phyloP scores from a whole-genome alignment of 2,329 filamentous ascomycete genomes.

The Pestalotiopsis sp. region DNA sequence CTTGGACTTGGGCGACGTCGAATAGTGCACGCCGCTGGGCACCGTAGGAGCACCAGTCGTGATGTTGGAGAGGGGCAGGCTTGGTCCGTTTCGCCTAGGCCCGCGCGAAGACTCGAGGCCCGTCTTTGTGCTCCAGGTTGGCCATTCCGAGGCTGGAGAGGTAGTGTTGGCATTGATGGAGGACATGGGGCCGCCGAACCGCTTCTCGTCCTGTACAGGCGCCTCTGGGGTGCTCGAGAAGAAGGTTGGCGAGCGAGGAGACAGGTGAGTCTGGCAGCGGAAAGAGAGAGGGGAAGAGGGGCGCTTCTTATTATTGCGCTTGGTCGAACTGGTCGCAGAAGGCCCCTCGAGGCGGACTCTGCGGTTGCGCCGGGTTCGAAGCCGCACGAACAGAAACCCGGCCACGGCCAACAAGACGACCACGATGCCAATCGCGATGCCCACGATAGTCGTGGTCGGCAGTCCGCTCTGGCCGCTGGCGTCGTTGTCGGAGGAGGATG shows the following conservation, averaged over 20 bases:
- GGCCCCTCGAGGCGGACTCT: conserved; percentile 29
- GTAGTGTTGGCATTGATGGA: conserved; percentile 26
- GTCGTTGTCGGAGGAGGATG: conserved; percentile 22
- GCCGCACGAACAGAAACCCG: conserved; percentile 46
- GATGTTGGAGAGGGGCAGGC: conserved; percentile 27
- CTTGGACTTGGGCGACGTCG: conserved; percentile 31
- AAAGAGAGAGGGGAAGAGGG: conserved; percentile 53
- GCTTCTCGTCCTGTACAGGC: conserved; percentile 33
- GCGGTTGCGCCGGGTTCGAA: conserved; percentile 46
- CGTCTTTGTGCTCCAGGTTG: conserved; percentile 10
- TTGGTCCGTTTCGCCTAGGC: conserved; percentile 8
- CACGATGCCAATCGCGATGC: conserved; percentile 43
- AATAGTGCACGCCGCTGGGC: conserved; percentile 32
- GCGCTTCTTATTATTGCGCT: conserved; percentile 33
- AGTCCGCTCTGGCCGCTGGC: conserved; percentile 26
- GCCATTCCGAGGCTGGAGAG: conserved; percentile 16
- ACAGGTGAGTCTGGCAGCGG: conserved; percentile 50
- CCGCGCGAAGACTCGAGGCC: conserved; percentile 17
- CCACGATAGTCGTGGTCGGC: conserved; percentile 44
- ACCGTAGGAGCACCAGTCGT: conserved; percentile 26
- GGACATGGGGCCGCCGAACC: conserved; percentile 15
- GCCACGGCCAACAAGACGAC: conserved; percentile 39
- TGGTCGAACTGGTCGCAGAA: conserved; percentile 21
- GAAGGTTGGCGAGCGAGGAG: conserved; percentile 41
- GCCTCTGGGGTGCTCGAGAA: conserved; percentile 27